These are phyloP conservation scores for Talaromyces pinophilus DNA, from an alignment of 2,329 filamentous ascomycete species.

Conservation along the genomic window DNA sequence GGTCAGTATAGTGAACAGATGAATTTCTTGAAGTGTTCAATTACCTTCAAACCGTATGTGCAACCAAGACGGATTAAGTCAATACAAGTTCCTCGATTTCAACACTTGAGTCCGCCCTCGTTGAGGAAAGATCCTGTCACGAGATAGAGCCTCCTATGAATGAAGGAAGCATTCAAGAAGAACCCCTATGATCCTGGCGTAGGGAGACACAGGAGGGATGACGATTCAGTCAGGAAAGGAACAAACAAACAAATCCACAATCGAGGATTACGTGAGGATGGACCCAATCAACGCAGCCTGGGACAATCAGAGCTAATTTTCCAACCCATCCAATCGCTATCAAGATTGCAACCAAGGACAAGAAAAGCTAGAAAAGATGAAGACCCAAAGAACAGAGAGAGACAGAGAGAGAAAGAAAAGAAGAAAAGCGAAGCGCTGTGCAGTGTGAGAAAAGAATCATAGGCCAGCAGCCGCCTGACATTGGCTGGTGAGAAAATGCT, in stretches of 20 bases:
- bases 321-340: neutral
- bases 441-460: slow-evolving; percentile 5
- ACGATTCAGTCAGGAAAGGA: neutral
- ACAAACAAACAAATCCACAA: slow-evolving; percentile 9
- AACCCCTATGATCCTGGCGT: slow-evolving; percentile 5
- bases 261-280: neutral
- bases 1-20: neutral
- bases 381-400: neutral
- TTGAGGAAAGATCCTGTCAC: neutral
- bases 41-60: slow-evolving; percentile 3
- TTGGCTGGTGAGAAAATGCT: slow-evolving; percentile 14
- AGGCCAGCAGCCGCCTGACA: slow-evolving; percentile 3
- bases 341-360: neutral
- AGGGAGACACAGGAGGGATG: slow-evolving; percentile 1
- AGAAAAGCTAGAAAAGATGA: neutral
- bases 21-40: neutral
- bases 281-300: neutral
- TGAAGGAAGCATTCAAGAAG: slow-evolving; percentile 11
- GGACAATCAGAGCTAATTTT: neutral
- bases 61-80: neutral
- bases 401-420: neutral
- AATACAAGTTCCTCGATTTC: neutral
- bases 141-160: neutral
- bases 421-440: slow-evolving; percentile 7
- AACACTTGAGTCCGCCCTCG: neutral